These are phyloP conservation scores for Alternaria ethzedia DNA, from an alignment of 2,329 filamentous ascomycete genomes.

Conservation along the genomic window DNA sequence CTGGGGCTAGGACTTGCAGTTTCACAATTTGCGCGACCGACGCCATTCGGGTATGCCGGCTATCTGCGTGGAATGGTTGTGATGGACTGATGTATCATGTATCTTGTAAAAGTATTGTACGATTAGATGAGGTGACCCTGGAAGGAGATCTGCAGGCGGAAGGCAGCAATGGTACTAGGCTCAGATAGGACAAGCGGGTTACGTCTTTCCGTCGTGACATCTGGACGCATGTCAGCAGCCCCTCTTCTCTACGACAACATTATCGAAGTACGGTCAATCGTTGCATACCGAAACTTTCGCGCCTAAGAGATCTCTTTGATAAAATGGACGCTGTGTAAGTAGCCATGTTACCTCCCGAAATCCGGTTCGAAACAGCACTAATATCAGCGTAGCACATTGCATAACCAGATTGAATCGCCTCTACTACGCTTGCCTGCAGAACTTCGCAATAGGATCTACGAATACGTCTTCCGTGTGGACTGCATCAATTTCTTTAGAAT, in stretches of 20 bases:
- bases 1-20: neutral
- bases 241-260: neutral
- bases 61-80: constrained; percentile 7
- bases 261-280: neutral
- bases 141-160: neutral
- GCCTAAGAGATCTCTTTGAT: neutral
- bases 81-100: neutral
- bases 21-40: neutral
- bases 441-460: neutral
- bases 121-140: neutral
- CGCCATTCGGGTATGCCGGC: neutral
- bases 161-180: neutral
- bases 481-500: neutral
- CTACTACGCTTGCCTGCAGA: neutral
- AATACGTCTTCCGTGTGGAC: neutral
- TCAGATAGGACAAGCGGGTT: neutral
- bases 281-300: neutral
- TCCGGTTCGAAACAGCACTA: neutral
- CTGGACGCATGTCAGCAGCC: neutral
- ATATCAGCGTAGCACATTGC: neutral
- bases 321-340: neutral
- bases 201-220: neutral
- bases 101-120: neutral
- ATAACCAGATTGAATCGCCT: neutral
- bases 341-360: neutral